phyloP scores from a whole-genome alignment of 192 early-diverging fungal species.

The Chytriomyces sp. region DNA sequence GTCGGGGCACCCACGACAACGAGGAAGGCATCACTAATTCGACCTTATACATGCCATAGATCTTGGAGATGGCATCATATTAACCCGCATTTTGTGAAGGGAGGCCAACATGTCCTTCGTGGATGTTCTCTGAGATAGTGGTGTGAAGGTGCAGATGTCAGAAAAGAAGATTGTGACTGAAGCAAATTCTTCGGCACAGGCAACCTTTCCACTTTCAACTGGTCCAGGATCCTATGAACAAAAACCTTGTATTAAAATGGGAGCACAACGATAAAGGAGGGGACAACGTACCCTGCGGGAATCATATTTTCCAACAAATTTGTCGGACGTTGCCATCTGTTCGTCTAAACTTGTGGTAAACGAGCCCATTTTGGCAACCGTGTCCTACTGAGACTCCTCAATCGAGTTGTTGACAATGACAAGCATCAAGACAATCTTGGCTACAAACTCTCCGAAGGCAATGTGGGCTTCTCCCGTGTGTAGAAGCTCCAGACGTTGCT shows the following conservation, averaged over 20 bases:
- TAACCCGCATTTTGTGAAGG: constrained; percentile 47
- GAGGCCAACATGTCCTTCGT: constrained; percentile 48
- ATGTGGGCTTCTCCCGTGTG: constrained; percentile 29
- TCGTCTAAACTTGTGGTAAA: constrained; percentile 37
- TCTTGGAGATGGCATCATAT: constrained; percentile 46
- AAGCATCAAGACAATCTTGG: constrained; percentile 46
- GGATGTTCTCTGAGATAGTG: too few species aligned
- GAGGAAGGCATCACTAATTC: constrained; percentile 47
- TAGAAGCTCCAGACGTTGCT: constrained; percentile 27
- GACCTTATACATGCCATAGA: constrained; percentile 47
- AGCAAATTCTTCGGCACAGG: constrained; percentile 40
- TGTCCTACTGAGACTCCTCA: constrained; percentile 41
- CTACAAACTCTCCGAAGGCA: constrained; percentile 33
- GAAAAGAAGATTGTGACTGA: constrained; percentile 42
- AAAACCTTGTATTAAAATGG: neutral
- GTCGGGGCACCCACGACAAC: constrained; percentile 33
- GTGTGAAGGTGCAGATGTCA: too few species aligned
- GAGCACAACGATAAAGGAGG: neutral
- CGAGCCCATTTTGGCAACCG: constrained; percentile 26
- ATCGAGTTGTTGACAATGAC: constrained; percentile 46
- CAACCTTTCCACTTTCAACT: constrained; percentile 43
- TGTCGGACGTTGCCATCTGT: constrained; percentile 35
- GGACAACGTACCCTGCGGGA: constrained; percentile 26
- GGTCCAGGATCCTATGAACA: constrained; percentile 32
- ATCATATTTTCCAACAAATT: constrained; percentile 38